A percentile compares a stretch with the other conserved stretches of the same genome.
These are phyloP conservation scores for Gracilariopsis chorda DNA, from an alignment of 23 red algal genomes.

Conservation along the genomic window DNA sequence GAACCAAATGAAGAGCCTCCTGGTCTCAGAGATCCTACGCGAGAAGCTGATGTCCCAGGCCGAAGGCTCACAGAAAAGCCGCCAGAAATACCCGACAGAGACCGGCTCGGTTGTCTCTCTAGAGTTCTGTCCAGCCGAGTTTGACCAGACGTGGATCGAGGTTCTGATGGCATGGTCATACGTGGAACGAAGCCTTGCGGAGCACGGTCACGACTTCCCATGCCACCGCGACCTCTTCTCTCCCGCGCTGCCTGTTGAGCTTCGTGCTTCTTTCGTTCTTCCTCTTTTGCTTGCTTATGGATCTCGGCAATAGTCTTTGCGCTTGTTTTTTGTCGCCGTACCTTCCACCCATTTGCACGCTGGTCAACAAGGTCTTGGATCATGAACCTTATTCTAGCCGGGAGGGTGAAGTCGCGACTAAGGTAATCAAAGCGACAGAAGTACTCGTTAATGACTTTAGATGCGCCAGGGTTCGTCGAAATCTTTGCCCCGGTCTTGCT, in stretches of 20 bases:
- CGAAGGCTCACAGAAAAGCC: not conserved
- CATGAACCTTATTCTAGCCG: slow-evolving; percentile 95
- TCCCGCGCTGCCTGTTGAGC: slow-evolving; percentile 39
- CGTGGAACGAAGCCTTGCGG: slow-evolving; percentile 3
- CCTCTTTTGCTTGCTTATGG: slow-evolving; percentile 69
- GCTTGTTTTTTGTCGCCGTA: slow-evolving; percentile 67
- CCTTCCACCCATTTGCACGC: slow-evolving; percentile 78
- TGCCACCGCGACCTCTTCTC: slow-evolving; percentile 50
- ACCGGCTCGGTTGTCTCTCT: slow-evolving; percentile 28
- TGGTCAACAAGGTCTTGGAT: slow-evolving; percentile 92
- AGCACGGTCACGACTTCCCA: not conserved
- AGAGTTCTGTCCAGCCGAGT: slow-evolving; percentile 14
- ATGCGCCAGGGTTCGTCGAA: slow-evolving; percentile 47
- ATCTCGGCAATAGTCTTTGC: slow-evolving; percentile 97
- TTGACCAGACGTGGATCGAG: not conserved
- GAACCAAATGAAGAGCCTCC: slow-evolving; percentile 10
- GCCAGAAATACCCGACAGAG: not conserved
- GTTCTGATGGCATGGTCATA: slow-evolving; percentile 44
- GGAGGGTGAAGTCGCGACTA: slow-evolving; percentile 45
- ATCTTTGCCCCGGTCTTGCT: slow-evolving; percentile 90
- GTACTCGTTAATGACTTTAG: slow-evolving; percentile 58
- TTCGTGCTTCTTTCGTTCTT: slow-evolving; percentile 76
- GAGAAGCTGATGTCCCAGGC: not conserved
- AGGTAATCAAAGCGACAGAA: slow-evolving; percentile 61
- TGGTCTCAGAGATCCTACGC: slow-evolving; percentile 15